phyloP scores from a whole-genome alignment of 768 basidiomycete species.

The Cantharellus anzutake region DNA sequence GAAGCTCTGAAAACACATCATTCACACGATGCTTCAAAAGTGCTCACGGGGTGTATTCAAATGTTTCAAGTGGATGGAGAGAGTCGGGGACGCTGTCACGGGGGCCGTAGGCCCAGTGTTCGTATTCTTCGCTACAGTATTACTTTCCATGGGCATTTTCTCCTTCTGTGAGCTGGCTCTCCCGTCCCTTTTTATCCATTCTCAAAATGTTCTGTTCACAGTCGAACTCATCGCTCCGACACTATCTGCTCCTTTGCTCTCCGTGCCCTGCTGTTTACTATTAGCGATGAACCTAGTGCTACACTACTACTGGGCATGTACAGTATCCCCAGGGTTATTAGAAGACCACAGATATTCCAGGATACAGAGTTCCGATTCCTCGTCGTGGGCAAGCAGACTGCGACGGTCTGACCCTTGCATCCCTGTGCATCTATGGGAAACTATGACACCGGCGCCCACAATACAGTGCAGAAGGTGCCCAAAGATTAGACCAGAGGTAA shows the following conservation, averaged over 20 bases:
- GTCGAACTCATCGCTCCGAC: constrained; percentile 63
- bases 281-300: constrained; percentile 55
- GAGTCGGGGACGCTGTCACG: constrained; percentile 56
- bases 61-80: constrained; percentile 51
- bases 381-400: neutral
- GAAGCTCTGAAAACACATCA: neutral
- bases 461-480: constrained; percentile 33
- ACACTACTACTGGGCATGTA: constrained; percentile 79
- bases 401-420: neutral
- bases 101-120: constrained; percentile 88
- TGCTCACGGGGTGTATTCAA: constrained; percentile 27
- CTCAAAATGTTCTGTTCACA: constrained; percentile 15
- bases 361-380: neutral
- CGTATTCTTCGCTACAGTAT: constrained; percentile 53
- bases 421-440: constrained; percentile 1
- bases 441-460: constrained; percentile 1
- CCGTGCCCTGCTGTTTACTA: constrained; percentile 50
- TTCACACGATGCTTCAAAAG: neutral
- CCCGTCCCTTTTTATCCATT: constrained; percentile 10
- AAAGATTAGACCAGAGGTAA: constrained; percentile 55
- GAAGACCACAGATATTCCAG: constrained; percentile 21
- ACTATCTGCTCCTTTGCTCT: constrained; percentile 37
- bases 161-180: constrained; percentile 49
- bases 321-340: constrained; percentile 60
- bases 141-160: constrained; percentile 48